Evolutionary conservation across 192 early-diverging fungal genomes (phyloP), one percentile per base, ranked within the genome.

Genomic region (Backusella sp.): DNA sequence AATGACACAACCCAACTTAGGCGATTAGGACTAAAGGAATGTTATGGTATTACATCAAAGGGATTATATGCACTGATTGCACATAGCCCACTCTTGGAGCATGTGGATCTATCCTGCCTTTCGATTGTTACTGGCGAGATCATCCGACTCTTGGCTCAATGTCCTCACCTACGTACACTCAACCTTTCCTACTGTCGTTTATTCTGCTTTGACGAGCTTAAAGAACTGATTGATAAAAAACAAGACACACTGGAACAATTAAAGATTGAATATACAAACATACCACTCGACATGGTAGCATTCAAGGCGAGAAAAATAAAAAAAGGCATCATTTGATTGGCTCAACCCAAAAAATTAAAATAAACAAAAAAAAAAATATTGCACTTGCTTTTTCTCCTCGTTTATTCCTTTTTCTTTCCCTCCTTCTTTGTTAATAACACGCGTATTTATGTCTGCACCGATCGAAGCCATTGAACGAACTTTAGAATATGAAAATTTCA

Each of bases 401-500:
- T 65, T 23, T 23, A n/a, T 39, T 28, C 4, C 41, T 23, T 3
- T 28, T 28, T 62, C 1, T 9, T 53, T 1, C 30, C 17, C 17
- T 3, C 32, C 15, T 32, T 19, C 30, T 52, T 53, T 46, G 9
- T 46, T 49, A 21, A 34, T 21, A n/a, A 39, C 49, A 30, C 46
- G 42, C 23, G 19, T 49, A n/a, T 70, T 59, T 62, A 76, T 78
- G 80, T 82, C 83, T 70, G 76, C 82, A 66, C 77, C 83, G 34
- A 87, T 91, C 69, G 90, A 90, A 68, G 88, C 84, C 4, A 92
- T 92, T 70, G 90, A 92, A 56, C 79, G 90, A 73, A 90, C 90
- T 12, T 82, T 87, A 12, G 90, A 93, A 70, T 92, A 94, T 85
- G 87, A 91, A 23, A 82, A 80, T 21, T 94, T 94, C 76, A 92